Conservation (phyloP, 2,329 filamentous ascomycete genomes). For the Knoxdaviesia capensis region DNA sequence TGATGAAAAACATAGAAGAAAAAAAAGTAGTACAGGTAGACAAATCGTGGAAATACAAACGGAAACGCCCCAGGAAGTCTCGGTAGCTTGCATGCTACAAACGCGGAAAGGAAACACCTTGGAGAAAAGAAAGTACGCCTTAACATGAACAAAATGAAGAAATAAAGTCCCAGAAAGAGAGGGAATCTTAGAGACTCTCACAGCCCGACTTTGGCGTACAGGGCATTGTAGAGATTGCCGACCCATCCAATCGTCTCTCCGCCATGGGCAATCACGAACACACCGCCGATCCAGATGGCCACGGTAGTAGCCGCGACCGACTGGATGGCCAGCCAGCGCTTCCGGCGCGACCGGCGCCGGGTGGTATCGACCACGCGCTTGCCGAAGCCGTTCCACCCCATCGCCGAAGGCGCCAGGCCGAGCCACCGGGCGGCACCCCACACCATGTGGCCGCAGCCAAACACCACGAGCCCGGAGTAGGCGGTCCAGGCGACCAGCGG, state of each 20-base stretch:
- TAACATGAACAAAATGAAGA: not conserved
- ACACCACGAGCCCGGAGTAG: conserved; percentile 46
- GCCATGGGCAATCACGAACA: conserved; percentile 44
- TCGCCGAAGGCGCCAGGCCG: conserved; percentile 37
- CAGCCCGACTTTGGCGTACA: conserved; percentile 20
- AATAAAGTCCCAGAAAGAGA: not conserved
- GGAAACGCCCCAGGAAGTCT: no score
- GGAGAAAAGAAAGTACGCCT: no score
- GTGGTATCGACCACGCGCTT: conserved; percentile 21
- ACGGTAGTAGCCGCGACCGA: not conserved
- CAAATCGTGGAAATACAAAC: no score
- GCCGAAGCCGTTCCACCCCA: conserved; percentile 23
- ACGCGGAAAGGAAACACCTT: no score
- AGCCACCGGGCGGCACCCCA: conserved; percentile 80
- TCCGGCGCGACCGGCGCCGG: no score
- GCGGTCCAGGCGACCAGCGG: conserved; percentile 44
- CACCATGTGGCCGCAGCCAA: conserved; percentile 57
- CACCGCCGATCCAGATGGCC: no score
- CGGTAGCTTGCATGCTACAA: no score
- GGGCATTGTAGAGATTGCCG: conserved; percentile 55
- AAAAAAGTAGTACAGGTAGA: no score
- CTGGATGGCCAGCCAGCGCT: not conserved
- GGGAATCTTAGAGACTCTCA: conserved; percentile 3
- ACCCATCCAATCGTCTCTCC: conserved; percentile 60
- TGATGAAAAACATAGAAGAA: no score